These are phyloP conservation scores for Trichosporon faecale DNA, from an alignment of 1,284 basidiomycete genomes.

Conservation along the genomic window DNA sequence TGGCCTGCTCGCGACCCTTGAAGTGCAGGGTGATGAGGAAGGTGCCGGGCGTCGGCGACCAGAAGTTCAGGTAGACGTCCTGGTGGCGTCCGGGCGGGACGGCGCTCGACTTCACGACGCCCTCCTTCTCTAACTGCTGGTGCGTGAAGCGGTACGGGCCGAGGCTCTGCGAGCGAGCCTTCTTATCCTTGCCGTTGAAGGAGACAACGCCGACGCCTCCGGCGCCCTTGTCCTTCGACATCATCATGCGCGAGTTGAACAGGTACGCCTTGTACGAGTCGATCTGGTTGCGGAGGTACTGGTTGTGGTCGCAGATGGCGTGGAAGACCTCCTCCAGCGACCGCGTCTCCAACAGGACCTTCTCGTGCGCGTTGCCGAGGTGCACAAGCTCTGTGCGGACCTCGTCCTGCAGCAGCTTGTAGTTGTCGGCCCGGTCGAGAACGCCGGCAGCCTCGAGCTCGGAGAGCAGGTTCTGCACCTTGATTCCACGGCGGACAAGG, in stretches of 20 bases:
- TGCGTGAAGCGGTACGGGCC: constrained; percentile 97
- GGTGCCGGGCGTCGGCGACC: constrained; percentile 93
- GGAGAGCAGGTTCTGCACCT: constrained; percentile 96
- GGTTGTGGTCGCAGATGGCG: constrained; percentile 98
- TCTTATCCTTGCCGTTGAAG: constrained; percentile 96
- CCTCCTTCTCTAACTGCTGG: constrained; percentile 96
- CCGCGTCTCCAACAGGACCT: constrained; percentile 87
- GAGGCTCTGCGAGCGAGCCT: constrained; percentile 77
- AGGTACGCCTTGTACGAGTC: constrained; percentile 99
- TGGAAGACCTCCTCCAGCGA: constrained; percentile 95
- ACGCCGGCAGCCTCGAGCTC: constrained; percentile 90
- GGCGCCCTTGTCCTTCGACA: constrained; percentile 77
- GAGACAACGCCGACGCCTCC: constrained; percentile 86
- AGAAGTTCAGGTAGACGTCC: constrained; percentile 96
- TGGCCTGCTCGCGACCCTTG: constrained; percentile 98
- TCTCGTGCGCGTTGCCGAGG: constrained; percentile 92
- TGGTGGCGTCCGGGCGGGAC: constrained; percentile 60
- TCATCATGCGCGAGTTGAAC: constrained; percentile 90
- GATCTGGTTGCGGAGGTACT: constrained; percentile 89
- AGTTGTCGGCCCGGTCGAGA: constrained; percentile 77
- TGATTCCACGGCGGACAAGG: constrained; percentile 93
- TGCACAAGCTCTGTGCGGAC: constrained; percentile 92
- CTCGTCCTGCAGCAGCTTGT: constrained; percentile 94
- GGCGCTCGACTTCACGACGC: constrained; percentile 98
- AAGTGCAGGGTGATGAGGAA: constrained; percentile 99